phyloP scores from a whole-genome alignment of 805 yeast genomes.

The Pichia kluyveri region DNA sequence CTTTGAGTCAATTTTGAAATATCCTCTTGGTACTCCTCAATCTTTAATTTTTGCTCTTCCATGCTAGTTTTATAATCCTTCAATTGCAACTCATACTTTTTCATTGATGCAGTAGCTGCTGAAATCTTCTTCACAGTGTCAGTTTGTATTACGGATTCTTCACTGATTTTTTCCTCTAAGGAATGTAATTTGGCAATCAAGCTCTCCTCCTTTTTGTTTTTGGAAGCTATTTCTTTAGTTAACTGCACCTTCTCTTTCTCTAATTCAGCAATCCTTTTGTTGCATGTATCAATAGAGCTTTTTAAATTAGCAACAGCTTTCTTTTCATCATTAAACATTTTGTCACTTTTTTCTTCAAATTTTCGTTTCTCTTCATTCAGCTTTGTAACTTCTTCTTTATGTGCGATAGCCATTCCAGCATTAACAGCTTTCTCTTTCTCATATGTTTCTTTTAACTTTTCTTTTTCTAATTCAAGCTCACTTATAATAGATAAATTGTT shows the following conservation, averaged over 20 bases:
- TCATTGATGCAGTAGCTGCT: too few relatives aligned
- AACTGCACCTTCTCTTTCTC: background rate
- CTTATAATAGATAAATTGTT: slow-evolving; percentile 6
- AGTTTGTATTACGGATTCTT: too few relatives aligned
- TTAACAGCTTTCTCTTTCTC: background rate
- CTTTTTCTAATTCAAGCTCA: background rate
- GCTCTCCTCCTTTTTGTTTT: too few relatives aligned
- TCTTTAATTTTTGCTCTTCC: too few relatives aligned
- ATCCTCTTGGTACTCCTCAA: too few relatives aligned
- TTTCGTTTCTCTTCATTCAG: background rate
- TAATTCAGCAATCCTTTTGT: background rate
- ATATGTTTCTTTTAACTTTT: background rate
- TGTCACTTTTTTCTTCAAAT: background rate
- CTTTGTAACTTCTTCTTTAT: background rate
- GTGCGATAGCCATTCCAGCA: background rate
- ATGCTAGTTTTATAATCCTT: too few relatives aligned
- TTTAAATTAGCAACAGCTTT: background rate
- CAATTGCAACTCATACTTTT: too few relatives aligned
- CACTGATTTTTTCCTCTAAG: too few relatives aligned
- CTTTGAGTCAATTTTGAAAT: too few relatives aligned
- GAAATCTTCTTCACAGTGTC: too few relatives aligned
- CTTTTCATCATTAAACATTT: slow-evolving; percentile 1
- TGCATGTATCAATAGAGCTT: background rate
- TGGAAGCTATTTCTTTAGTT: background rate
- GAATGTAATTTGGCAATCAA: too few relatives aligned